Evolutionary conservation across 148 eudicot genomes (phyloP).

Genomic region (Simmondsia chinensis): DNA sequence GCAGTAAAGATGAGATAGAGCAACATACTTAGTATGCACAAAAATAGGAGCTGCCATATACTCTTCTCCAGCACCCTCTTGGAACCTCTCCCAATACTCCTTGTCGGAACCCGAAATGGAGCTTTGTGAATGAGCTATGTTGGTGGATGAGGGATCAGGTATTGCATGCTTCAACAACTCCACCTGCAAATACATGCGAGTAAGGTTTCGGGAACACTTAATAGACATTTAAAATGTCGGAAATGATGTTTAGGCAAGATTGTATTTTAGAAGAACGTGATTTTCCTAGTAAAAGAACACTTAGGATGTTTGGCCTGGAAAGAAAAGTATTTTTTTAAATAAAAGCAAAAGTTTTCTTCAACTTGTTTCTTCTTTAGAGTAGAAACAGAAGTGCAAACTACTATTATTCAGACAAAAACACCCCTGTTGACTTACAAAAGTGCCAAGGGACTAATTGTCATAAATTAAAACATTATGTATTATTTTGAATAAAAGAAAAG

Average conservation of each 20-base stretch:
- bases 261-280: too few species aligned
- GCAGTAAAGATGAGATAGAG: neutral
- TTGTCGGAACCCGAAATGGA: conserved; percentile 52
- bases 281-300: too few species aligned
- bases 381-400: too few species aligned
- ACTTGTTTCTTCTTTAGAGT: too few species aligned
- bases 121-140: conserved; percentile 45
- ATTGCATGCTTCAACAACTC: conserved; percentile 83
- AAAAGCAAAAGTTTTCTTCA: neutral
- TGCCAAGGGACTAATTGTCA: too few species aligned
- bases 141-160: conserved; percentile 78
- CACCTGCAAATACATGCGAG: conserved; percentile 42
- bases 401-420: too few species aligned
- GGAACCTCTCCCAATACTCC: conserved; percentile 56
- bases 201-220: conserved; percentile 1
- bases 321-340: neutral
- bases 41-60: conserved; percentile 74
- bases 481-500: too few species aligned
- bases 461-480: too few species aligned
- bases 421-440: too few species aligned
- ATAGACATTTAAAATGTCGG: neutral
- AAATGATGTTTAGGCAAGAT: neutral
- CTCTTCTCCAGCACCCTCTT: conserved; percentile 65
- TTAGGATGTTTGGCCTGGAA: neutral
- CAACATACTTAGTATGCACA: conserved; percentile 70